phyloP scores from a whole-genome alignment of 1,284 basidiomycete species.

The Trametes polyzona region DNA sequence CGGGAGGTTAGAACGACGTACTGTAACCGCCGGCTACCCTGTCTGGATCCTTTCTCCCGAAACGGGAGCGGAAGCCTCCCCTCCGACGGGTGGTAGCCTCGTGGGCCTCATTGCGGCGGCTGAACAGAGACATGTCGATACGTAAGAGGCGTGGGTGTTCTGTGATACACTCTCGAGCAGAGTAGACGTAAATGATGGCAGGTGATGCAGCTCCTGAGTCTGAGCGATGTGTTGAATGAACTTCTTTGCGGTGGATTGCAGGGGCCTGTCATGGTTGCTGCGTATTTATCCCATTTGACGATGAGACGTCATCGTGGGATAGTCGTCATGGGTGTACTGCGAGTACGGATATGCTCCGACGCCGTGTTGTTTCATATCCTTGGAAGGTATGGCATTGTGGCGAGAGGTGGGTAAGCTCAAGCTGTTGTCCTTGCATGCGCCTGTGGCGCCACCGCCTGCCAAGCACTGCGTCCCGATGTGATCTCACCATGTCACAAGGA shows the following conservation, averaged over 20 bases:
- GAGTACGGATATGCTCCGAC: not conserved
- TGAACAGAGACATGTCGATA: slow-evolving; percentile 26
- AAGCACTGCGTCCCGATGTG: not conserved
- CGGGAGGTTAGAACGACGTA: slow-evolving; percentile 32
- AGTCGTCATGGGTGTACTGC: slow-evolving; percentile 8
- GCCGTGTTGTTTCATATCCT: not conserved
- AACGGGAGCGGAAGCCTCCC: slow-evolving; percentile 33
- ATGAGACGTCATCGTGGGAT: not conserved
- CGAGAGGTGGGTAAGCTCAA: not conserved
- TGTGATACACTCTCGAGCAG: not conserved
- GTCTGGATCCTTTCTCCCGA: slow-evolving; percentile 45
- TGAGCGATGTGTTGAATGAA: too few relatives aligned
- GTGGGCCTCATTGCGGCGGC: slow-evolving; percentile 16
- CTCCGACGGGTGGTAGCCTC: slow-evolving; percentile 21
- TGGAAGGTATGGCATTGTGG: not conserved
- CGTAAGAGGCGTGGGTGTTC: not conserved
- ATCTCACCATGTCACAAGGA: not conserved
- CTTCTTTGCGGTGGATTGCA: too few relatives aligned
- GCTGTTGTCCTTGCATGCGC: not conserved
- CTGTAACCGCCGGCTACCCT: slow-evolving; percentile 54
- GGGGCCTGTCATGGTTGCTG: too few relatives aligned
- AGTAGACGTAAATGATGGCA: not conserved
- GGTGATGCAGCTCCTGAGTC: not conserved
- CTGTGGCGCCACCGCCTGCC: too few relatives aligned
- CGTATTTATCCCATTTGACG: slow-evolving; percentile 4